phyloP scores from a whole-genome alignment of 331 rosid genomes.

The Rhamnella rubrinervis region DNA sequence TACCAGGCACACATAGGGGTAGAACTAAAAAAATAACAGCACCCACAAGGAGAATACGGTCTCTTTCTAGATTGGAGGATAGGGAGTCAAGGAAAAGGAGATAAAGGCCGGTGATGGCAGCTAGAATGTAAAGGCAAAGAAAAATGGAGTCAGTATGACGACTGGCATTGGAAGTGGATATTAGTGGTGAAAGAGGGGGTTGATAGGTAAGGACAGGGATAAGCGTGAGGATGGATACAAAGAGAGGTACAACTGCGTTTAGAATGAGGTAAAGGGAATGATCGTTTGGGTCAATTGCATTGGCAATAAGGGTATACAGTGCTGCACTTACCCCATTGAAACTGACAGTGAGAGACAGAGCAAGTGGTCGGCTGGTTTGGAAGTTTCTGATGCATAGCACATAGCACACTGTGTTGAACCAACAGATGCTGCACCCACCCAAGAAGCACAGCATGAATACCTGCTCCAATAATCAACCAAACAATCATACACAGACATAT shows the following conservation, averaged over 20 bases:
- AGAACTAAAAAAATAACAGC: slow-evolving; percentile 50
- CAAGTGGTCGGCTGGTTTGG: slow-evolving; percentile 55
- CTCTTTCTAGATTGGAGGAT: slow-evolving; percentile 29
- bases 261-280: slow-evolving; percentile 56
- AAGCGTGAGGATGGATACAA: slow-evolving; percentile 43
- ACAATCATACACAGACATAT: not conserved
- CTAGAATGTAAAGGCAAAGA: slow-evolving; percentile 54
- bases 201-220: slow-evolving; percentile 54
- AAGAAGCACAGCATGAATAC: slow-evolving; percentile 63
- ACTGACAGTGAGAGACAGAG: slow-evolving; percentile 66
- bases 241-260: slow-evolving; percentile 63
- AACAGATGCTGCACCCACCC: slow-evolving; percentile 82
- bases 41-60: slow-evolving; percentile 50
- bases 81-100: slow-evolving; percentile 50
- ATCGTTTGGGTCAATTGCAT: slow-evolving; percentile 52
- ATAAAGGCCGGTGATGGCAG: slow-evolving; percentile 68
- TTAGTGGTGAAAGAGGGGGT: slow-evolving; percentile 25
- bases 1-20: slow-evolving; percentile 46
- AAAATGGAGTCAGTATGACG: slow-evolving; percentile 40
- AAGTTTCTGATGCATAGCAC: slow-evolving; percentile 65
- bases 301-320: slow-evolving; percentile 61
- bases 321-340: slow-evolving; percentile 85
- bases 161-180: slow-evolving; percentile 5
- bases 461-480: slow-evolving; percentile 28
- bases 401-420: slow-evolving; percentile 90